Evolutionary conservation across 441 rosid species (phyloP), one percentile per base, ranked within the genome.

Genomic region (Sinapis alba): DNA sequence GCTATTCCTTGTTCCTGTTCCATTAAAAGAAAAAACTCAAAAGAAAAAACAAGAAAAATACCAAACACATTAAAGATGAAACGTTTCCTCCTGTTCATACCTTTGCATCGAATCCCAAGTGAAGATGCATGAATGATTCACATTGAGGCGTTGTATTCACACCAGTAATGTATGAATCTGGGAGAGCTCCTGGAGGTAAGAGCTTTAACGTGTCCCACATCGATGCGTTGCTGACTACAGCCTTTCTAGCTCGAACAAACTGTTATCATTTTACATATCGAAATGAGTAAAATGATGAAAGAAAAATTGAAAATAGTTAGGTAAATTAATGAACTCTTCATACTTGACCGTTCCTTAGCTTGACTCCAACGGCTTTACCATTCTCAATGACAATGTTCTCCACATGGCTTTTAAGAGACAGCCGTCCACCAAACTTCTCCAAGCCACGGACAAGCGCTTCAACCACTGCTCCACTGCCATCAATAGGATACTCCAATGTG

Each of bases 41-140:
- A 47, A 38, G 11, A 36, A 36, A 36, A 41, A 51, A 6, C 62
- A 62, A 30, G 47, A 51, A 41, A 53, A n/a, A 8, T 68, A 43
- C 51, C 1, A 66, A 61, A 20, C 57, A 12, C 13, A 23, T 24
- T 2, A 16, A 41, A 26, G 61, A 15, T 58, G 62, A 58, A 58
- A n/a, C 4, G 20, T 3, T 61, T 62, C 12, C 3, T 64, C 8
- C 34, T 13, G 57, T 30, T 7, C 24, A 75, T 58, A 92, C 98
- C 89, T 87, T 83, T 32, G 91, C 90, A 76, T 89, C 94, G 54
- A 94, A 89, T 63, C 98, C 98, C 77, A 92, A 82, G 84, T 90
- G 98, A 75, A 94, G 95, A 89, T 94, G 98, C 98, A 94, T 92
- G 83, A 92, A 94, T 8, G 99, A 94, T 80, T 94, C 97, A 18